Base-by-base conservation (phyloP, 306 rosid genomes). In the Pterocarpus macrocarpus region DNA sequence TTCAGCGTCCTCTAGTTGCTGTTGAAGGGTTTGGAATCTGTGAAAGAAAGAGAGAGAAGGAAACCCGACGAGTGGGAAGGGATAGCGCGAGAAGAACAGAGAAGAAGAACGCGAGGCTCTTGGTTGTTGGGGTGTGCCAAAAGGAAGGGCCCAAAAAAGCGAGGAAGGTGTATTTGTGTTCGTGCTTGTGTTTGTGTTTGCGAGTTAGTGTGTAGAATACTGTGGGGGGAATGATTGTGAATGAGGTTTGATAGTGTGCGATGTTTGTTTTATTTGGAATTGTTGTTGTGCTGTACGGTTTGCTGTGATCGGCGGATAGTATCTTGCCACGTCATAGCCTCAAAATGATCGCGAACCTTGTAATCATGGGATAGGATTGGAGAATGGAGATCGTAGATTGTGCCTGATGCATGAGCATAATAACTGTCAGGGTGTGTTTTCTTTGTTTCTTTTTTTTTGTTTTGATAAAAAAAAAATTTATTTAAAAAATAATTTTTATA, bases 311-410 rank as follows among this genome's bases (percentile, higher is more conserved):
- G 36, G 7, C 16, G 63, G 33, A 43, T 78, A 10, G 13, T 69
- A 78, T 78, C 62, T 44, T 68, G 69, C 82, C 82, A 78, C 76
- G 69, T 68, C 14, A 5, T 43, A 2, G 45, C 4, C 4, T 4
- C 7, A 5, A 4, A 38, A 38, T 4, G 41, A 38, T 38, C 41
- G 30, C 22, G 45, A 33, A 5, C 44, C 17, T 33, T 32, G 2
- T 15, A 5, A 53, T 14, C 43, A 5, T 52, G 12, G 50, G 41
- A 34, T 49, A 1, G 35, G 41, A 38, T 38, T 38, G 41, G 41
- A 38, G 32, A 44, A 15, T 11, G n/a, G 45, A 38, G 58, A 55
- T 34, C 12, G 13, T 68, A n/a, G 30, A n/a, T 53, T 53, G 59
- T 53, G 59, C 7, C 8, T 53, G 41, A 38, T 3, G 41, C 41